These are phyloP conservation scores for Tricholoma hemisulphureum DNA, from an alignment of 768 basidiomycete species.

Conservation along the genomic window DNA sequence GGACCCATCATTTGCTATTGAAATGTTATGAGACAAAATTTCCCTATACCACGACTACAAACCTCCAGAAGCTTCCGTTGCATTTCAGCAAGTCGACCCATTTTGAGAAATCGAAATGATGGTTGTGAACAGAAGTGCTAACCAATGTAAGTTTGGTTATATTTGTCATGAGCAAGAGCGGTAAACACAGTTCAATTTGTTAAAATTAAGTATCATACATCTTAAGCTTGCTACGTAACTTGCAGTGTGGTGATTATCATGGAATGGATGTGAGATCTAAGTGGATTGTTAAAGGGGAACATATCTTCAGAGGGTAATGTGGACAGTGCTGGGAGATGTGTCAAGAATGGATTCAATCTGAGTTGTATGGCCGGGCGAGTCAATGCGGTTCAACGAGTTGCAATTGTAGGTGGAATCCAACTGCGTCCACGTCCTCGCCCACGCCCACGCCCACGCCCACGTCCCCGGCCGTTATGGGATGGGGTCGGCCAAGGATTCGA, in stretches of 20 bases:
- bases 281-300: not conserved
- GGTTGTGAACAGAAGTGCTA: slow-evolving; percentile 17
- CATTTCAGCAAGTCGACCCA: slow-evolving; percentile 97
- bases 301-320: slow-evolving; percentile 1
- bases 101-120: slow-evolving; percentile 36
- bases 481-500: slow-evolving; percentile 1
- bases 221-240: not conserved
- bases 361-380: not conserved
- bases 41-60: slow-evolving; percentile 13
- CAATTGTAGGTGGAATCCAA: slow-evolving; percentile 1
- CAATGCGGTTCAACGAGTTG: slow-evolving; percentile 9
- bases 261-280: not conserved
- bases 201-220: too few species aligned
- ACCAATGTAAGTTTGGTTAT: slow-evolving; percentile 8
- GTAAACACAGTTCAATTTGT: slow-evolving; percentile 8
- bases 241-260: not conserved
- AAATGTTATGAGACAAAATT: slow-evolving; percentile 42
- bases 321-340: not conserved
- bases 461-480: slow-evolving; percentile 26
- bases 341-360: not conserved
- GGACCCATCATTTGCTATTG: slow-evolving; percentile 99
- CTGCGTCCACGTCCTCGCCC: slow-evolving; percentile 23
- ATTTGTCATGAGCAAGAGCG: slow-evolving; percentile 12
- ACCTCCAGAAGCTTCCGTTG: slow-evolving; percentile 85
- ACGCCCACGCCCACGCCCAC: slow-evolving; percentile 30